phyloP scores from a whole-genome alignment of 805 yeast species.

The Spathaspora boniae region DNA sequence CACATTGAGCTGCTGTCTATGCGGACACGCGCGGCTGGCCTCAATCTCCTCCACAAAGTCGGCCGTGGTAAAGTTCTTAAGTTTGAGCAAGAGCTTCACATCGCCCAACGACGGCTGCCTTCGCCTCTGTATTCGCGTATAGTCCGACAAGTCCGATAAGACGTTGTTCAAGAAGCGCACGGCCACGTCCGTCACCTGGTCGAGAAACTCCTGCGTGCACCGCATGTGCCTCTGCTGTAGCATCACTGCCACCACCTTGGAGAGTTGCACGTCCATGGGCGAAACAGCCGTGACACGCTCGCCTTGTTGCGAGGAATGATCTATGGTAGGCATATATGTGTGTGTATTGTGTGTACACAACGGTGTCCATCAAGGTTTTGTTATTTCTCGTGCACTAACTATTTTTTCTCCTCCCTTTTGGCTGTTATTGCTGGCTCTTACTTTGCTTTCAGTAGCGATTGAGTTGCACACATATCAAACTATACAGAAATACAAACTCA shows the following conservation, averaged over 20 bases:
- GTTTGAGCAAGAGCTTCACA: conserved; percentile 40
- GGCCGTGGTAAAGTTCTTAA: conserved; percentile 35
- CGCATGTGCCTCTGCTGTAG: conserved; percentile 15
- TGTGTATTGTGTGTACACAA: background rate
- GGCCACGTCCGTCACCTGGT: conserved; percentile 26
- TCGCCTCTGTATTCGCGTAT: conserved; percentile 61
- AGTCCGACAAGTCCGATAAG: conserved; percentile 41
- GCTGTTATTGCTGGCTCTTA: too few species aligned
- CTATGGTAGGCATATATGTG: background rate
- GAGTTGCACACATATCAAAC: background rate
- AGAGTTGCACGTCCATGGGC: conserved; percentile 9
- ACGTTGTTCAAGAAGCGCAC: conserved; percentile 33
- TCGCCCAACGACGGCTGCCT: conserved; percentile 52
- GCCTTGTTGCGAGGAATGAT: background rate
- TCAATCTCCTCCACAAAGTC: conserved; percentile 12
- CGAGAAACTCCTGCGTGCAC: conserved; percentile 26
- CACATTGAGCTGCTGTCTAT: conserved; percentile 5
- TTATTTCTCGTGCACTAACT: background rate
- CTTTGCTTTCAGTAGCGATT: too few species aligned
- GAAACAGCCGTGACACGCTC: background rate
- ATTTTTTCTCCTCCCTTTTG: background rate
- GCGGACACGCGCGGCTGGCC: conserved; percentile 9
- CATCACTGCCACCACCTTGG: conserved; percentile 6
- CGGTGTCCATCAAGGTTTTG: background rate
- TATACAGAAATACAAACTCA: background rate